Percentiles rank a stretch among this genome's conserved stretches.
Conservation (phyloP, 192 early-diverging fungal species). For the Chytriomyces confervae region DNA sequence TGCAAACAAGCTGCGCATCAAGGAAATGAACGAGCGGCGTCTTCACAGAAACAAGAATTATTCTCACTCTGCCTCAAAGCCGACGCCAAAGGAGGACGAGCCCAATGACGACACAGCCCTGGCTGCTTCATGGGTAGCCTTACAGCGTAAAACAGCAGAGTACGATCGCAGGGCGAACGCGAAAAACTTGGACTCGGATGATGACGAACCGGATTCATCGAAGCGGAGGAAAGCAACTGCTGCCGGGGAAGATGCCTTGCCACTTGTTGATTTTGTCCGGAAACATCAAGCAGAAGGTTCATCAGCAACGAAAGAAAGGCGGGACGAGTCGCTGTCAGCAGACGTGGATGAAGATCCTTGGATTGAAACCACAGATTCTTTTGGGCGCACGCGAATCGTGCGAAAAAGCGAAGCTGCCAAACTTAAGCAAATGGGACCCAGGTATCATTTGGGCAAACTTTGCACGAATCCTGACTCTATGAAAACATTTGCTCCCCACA, state of each 20-base stretch:
- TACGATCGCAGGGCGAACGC: conserved; percentile 55
- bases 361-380: conserved; percentile 77
- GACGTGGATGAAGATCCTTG: conserved; percentile 64
- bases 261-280: conserved; percentile 67
- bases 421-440: conserved; percentile 28
- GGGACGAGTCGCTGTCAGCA: no score
- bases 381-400: conserved; percentile 71
- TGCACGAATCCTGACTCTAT: no score
- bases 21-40: conserved; percentile 56
- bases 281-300: conserved; percentile 29
- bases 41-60: background rate
- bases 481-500: no score
- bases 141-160: conserved; percentile 67
- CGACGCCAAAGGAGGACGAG: conserved; percentile 40
- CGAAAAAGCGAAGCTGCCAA: conserved; percentile 57
- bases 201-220: conserved; percentile 19
- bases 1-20: conserved; percentile 48
- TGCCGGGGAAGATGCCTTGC: conserved; percentile 46
- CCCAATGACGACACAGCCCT: conserved; percentile 1
- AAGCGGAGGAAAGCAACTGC: conserved; percentile 7
- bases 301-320: no score
- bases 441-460: conserved; percentile 14
- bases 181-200: conserved; percentile 43
- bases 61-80: background rate
- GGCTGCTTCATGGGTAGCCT: conserved; percentile 52